A percentile compares a stretch with the other conserved stretches of the same genome.
Evolutionary conservation across 176 grass and related monocot genomes (phyloP).

Genomic region (Pontederia paniculata): DNA sequence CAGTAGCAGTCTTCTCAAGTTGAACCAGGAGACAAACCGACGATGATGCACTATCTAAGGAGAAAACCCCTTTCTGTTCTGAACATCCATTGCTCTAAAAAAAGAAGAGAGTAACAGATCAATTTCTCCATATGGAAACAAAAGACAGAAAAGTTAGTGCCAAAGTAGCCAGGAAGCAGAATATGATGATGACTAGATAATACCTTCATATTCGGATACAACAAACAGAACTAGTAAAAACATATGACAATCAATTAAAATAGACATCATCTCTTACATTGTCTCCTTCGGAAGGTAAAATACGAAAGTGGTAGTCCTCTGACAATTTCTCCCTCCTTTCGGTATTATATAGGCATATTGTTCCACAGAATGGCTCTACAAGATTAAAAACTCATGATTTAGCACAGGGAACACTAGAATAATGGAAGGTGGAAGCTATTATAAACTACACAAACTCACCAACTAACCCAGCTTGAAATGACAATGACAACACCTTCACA

Average conservation of each 20-base stretch:
- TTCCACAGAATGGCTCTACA: constrained; percentile 89
- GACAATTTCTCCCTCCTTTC: constrained; percentile 94
- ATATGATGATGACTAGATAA: no score
- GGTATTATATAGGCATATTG: constrained; percentile 98
- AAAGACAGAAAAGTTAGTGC: background rate
- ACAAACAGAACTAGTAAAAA: no score
- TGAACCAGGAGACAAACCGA: constrained; percentile 91
- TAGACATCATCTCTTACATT: constrained; percentile 52
- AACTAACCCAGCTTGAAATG: constrained; percentile 89
- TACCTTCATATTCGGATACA: no score
- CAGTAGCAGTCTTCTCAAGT: constrained; percentile 74
- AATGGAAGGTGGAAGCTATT: background rate
- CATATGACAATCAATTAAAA: no score
- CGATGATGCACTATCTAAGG: constrained; percentile 70
- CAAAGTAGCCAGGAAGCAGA: background rate
- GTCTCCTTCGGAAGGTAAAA: constrained; percentile 70
- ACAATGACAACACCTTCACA: constrained; percentile 90
- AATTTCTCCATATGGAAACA: constrained; percentile 3
- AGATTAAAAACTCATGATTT: constrained; percentile 2
- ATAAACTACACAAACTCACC: constrained; percentile 52
- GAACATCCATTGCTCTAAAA: constrained; percentile 56
- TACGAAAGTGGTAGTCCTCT: constrained; percentile 81
- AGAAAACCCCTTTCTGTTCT: constrained; percentile 60
- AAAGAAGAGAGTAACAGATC: constrained; percentile 16
- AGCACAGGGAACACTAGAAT: constrained; percentile 9